Evolutionary conservation across 2,329 filamentous ascomycete species (phyloP), one percentile per base, ranked within the genome.

Genomic region (Fusarium continuum): DNA sequence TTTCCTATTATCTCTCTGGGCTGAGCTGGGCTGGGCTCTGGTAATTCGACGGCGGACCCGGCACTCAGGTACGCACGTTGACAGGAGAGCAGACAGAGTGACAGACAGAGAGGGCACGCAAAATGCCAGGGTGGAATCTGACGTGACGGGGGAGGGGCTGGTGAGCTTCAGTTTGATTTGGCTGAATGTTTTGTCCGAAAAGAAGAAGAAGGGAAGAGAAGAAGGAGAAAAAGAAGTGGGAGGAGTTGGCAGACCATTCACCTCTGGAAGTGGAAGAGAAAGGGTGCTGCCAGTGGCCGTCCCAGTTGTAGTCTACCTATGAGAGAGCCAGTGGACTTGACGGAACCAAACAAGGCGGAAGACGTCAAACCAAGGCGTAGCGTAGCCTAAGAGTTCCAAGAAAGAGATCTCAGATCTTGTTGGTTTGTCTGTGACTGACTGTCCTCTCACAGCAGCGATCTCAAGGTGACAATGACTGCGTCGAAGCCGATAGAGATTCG

Each of bases 21-120:
- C 44, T 40, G 52, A 41, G 35, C 44, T 52, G 35, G 40, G 19
- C 57, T 54, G 38, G 55, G 41, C 26, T 39, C 35, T 47, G 48
- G 29, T 47, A 45, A 64, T 61, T 56, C 47, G 61, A 58, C 56
- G 56, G 62, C 62, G 56, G 61, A 48, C 51, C 61, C 61, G 56
- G 62, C 39, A 59, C 48, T 66, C 52, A 63, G 62, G 50, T 48
- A 57, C 43, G 19, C 39, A 61, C 22, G 43, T 31, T 48, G 49
- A 17, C 13, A 38, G 35, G 35, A 23, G n/a, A 51, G 35, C 39
- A 54, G 53, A 38, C 40, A 20, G 51, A 39, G 51, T 31, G 46
- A 57, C 49, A 34, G 52, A 57, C 25, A 43, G 32, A 49, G 48
- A 52, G 35, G 48, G 39, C 44, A 65, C 43, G 31, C 56, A 61